phyloP scores from a whole-genome alignment of 176 grass and related monocot species.

The Phoenix dactylifera region DNA sequence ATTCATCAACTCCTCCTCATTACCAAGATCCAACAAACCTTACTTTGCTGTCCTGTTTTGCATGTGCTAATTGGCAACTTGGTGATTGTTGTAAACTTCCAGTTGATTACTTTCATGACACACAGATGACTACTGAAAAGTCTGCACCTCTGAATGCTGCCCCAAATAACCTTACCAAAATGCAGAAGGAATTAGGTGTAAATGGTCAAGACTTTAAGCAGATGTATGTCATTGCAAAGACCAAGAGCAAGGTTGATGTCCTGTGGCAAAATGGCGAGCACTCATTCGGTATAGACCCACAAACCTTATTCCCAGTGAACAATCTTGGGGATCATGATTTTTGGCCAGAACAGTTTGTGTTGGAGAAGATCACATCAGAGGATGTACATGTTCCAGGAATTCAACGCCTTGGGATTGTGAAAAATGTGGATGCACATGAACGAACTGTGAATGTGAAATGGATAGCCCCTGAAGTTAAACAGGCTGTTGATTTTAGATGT shows the following conservation, averaged over 20 bases:
- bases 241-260: slow-evolving; percentile 70
- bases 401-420: slow-evolving; percentile 59
- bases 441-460: slow-evolving; percentile 80
- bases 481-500: slow-evolving; percentile 27
- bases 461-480: slow-evolving; percentile 32
- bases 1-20: slow-evolving; percentile 44
- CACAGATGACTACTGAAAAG: slow-evolving; percentile 24
- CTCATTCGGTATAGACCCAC: slow-evolving; percentile 58
- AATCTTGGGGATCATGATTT: slow-evolving; percentile 92
- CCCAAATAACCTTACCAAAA: slow-evolving; percentile 22
- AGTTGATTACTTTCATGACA: slow-evolving; percentile 2
- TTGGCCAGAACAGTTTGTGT: slow-evolving; percentile 82
- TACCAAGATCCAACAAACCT: slow-evolving; percentile 72
- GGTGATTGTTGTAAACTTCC: slow-evolving; percentile 89
- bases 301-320: slow-evolving; percentile 57
- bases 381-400: slow-evolving; percentile 23
- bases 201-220: slow-evolving; percentile 34
- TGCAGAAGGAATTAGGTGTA: slow-evolving; percentile 19
- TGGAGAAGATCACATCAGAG: slow-evolving; percentile 47
- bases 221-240: slow-evolving; percentile 73
- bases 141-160: slow-evolving; percentile 19
- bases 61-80: slow-evolving; percentile 87
- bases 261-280: slow-evolving; percentile 82
- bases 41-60: slow-evolving; percentile 60
- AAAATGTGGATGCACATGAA: slow-evolving; percentile 63